Base-by-base conservation (phyloP, 2,329 filamentous ascomycete genomes). In the Paracamarosporium sp. region DNA sequence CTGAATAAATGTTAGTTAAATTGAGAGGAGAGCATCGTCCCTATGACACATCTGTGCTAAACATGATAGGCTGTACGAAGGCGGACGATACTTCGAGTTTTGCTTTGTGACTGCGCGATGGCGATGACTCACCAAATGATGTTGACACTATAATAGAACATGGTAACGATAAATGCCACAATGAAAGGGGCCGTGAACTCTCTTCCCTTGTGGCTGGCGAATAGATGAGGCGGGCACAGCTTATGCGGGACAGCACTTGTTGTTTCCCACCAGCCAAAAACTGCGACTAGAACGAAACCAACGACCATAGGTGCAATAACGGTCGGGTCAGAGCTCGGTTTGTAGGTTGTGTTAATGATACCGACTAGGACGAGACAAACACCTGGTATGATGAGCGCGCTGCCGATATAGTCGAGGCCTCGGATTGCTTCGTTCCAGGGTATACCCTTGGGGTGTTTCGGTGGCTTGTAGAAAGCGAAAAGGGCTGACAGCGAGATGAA, bases 141-240 rank as follows among this genome's bases (percentile, higher is more conserved):
- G 60, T 78, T 81, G 41, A 76, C 78, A 20, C 76, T 78, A 66
- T 83, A 83, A 69, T 83, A 84, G 66, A 83, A 83, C 81, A 84
- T 84, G 53, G 79, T 83, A 30, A 83, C 75, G 51, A 84, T 78
- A 40, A 77, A 78, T 0, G 78, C 72, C 4, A 79, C 78, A 25
- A 83, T 73, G 48, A 78, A 80, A 0, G 81, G 81, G 0, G 79
- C 81, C 0, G 81, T 83, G 33, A 84, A 79, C 45, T 82, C 79
- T 20, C 82, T 73, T 4, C 82, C 82, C 24, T 74, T 68, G 5
- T 78, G 76, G n/a, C 75, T 71, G 6, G 76, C 74, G 67, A 84
- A 84, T 58, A 84, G 70, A 50, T 76, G 72, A 0, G 79, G 74
- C 25, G 41, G 65, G 38, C 63, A 80, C n/a, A 83, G 60, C 17